Evolutionary conservation across 2,329 filamentous ascomycete species (phyloP).

Genomic region (Metarhizium brunneum): DNA sequence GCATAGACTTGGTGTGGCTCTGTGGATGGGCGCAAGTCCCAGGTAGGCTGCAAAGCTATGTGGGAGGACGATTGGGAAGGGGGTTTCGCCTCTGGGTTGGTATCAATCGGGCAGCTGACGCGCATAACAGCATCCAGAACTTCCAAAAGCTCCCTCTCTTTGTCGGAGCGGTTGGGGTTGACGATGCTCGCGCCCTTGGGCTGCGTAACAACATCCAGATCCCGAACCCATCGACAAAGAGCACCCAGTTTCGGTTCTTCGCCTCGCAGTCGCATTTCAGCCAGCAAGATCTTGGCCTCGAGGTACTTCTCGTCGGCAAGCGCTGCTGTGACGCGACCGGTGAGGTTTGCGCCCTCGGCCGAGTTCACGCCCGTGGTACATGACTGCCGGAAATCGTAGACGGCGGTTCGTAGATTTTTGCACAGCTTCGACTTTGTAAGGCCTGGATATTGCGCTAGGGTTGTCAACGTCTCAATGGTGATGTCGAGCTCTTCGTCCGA

Average conservation of each 20-base stretch:
- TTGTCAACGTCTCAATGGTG: slow-evolving; percentile 52
- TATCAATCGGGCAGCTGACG: slow-evolving; percentile 48
- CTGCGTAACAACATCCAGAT: slow-evolving; percentile 57
- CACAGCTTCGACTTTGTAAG: slow-evolving; percentile 61
- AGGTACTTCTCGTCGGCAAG: slow-evolving; percentile 55
- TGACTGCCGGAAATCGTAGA: slow-evolving; percentile 60
- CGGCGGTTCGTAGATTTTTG: slow-evolving; percentile 55
- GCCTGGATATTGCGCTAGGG: slow-evolving; percentile 47
- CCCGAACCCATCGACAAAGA: slow-evolving; percentile 63
- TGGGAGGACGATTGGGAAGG: slow-evolving; percentile 27
- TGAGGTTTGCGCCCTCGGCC: slow-evolving; percentile 51
- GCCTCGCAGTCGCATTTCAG: slow-evolving; percentile 60
- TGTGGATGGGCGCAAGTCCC: slow-evolving; percentile 44
- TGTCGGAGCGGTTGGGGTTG: slow-evolving; percentile 26
- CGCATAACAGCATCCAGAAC: slow-evolving; percentile 57
- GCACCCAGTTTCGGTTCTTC: slow-evolving; percentile 59
- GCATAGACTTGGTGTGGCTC: slow-evolving; percentile 38
- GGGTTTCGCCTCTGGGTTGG: slow-evolving; percentile 31
- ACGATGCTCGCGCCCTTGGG: slow-evolving; percentile 29
- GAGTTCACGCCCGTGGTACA: slow-evolving; percentile 58
- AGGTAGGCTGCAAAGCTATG: slow-evolving; percentile 49
- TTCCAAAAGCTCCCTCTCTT: slow-evolving; percentile 45
- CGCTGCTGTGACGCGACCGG: slow-evolving; percentile 56
- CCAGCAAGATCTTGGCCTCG: slow-evolving; percentile 55
- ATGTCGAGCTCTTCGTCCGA: slow-evolving; percentile 59